Percentiles rank a stretch among this genome's conserved stretches.
Conservation (phyloP, 225 moss, liverwort and hornwort genomes). For the Pleurozium schreberi region DNA sequence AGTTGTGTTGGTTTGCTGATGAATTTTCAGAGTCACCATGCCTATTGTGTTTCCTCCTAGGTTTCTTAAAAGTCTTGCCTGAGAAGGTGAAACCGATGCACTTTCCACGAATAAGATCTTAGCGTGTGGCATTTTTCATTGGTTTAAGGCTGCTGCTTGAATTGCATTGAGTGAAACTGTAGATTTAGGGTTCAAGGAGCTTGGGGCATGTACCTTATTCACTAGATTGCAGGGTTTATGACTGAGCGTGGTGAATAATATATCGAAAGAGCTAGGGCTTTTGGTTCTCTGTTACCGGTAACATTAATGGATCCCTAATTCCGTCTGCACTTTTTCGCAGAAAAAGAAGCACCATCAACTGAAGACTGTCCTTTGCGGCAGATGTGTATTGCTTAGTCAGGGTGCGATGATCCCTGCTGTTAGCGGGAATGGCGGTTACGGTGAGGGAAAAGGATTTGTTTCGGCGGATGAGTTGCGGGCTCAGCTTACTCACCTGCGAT, state of each 20-base stretch:
- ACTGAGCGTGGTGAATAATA: not conserved
- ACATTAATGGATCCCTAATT: not conserved
- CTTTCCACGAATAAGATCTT: not conserved
- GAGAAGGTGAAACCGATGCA: not conserved
- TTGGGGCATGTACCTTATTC: not conserved
- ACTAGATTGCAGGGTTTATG: not conserved
- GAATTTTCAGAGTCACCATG: not conserved
- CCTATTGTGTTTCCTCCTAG: not conserved
- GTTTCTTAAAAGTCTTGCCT: not conserved
- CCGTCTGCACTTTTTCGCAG: constrained; percentile 18
- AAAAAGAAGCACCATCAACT: constrained; percentile 98
- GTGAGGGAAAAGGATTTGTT: constrained; percentile 75
- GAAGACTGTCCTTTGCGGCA: constrained; percentile 93
- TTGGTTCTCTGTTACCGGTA: not conserved
- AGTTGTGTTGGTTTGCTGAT: not conserved
- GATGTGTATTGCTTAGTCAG: constrained; percentile 91
- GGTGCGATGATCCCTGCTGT: constrained; percentile 99
- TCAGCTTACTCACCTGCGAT: constrained; percentile 77
- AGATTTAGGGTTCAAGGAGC: not conserved
- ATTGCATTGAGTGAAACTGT: not conserved
- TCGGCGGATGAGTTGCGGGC: constrained; percentile 82
- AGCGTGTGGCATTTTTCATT: not conserved
- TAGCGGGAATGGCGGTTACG: constrained; percentile 90
- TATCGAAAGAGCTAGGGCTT: not conserved
- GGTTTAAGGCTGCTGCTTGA: not conserved